Conservation (phyloP, 2,329 filamentous ascomycete species). For the Fusarium sp. region DNA sequence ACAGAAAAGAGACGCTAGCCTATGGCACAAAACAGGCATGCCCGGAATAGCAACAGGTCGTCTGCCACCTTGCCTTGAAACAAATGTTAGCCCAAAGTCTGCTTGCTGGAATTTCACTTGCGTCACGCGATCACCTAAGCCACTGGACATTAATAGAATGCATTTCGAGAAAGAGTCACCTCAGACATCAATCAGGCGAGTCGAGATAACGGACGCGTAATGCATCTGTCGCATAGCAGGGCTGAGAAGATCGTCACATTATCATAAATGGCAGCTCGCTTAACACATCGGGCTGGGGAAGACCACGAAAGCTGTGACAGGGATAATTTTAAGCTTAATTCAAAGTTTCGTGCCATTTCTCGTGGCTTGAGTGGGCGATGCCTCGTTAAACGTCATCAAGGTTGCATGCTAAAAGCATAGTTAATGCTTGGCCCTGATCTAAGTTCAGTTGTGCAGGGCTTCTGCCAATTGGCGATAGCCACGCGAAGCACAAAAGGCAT, state of each 20-base stretch:
- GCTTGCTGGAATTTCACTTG: neutral
- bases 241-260: conserved; percentile 5
- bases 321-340: conserved; percentile 20
- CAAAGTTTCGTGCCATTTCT: neutral
- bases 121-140: conserved; percentile 29
- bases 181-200: too few species aligned
- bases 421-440: conserved; percentile 17
- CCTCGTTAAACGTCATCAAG: neutral
- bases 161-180: neutral
- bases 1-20: neutral
- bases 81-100: neutral
- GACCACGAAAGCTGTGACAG: neutral
- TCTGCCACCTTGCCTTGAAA: conserved; percentile 11
- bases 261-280: neutral
- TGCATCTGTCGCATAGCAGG: conserved; percentile 4
- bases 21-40: neutral
- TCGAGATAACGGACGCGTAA: conserved; percentile 23
- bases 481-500: neutral
- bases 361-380: neutral
- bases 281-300: neutral
- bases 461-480: conserved; percentile 14
- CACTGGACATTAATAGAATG: conserved; percentile 8
- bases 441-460: neutral
- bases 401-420: neutral
- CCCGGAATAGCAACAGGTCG: conserved; percentile 43